Evolutionary conservation across 2,329 filamentous ascomycete genomes (phyloP), one percentile per base, ranked within the genome.

Genomic region (Oidium heveae): DNA sequence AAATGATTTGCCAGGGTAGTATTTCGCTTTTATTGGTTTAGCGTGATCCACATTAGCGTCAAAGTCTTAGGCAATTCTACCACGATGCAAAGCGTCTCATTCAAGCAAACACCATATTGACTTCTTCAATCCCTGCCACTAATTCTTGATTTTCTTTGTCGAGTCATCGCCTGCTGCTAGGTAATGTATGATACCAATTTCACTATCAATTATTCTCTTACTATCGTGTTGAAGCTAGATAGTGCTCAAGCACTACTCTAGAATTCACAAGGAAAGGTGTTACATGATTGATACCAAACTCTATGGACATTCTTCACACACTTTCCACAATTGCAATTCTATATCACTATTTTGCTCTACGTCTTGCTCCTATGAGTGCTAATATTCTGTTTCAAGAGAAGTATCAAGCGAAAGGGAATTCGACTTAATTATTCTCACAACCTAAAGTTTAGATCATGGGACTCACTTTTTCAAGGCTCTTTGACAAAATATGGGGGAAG

Each of bases 401-500:
- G 5, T 44, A 61, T 56, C 59, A 63, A 59, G 59, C 59, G 59
- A 61, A 58, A 60, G 60, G 59, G 61, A 60, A 63, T 60, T 66
- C 67, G 67, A 63, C 33, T 6, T 28, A 39, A 37, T 18, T 22
- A 37, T 34, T 34, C 15, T 36, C 32, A 52, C n/a, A 32, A 2
- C 49, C 67, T 68, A 58, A 66, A 66, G 69, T 71, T 75, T 76
- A 77, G 74, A 88, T 72, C 72, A 98, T 98, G 91, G 91, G 91
- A 93, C 79, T 96, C 72, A 80, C 84, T 69, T 86, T 96, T 74
- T 96, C 88, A 66, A 94, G 91, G 79, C 71, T 96, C 68, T 91
- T 96, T 71, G 86, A 94, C 70, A 81, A 83, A 75, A 79, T 96
- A 71, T 94, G 86, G 83, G 87, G 89, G 68, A 94, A 94, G 84